phyloP scores from a whole-genome alignment of 805 yeast genomes.

The Cyberlindnera xylosilytica region DNA sequence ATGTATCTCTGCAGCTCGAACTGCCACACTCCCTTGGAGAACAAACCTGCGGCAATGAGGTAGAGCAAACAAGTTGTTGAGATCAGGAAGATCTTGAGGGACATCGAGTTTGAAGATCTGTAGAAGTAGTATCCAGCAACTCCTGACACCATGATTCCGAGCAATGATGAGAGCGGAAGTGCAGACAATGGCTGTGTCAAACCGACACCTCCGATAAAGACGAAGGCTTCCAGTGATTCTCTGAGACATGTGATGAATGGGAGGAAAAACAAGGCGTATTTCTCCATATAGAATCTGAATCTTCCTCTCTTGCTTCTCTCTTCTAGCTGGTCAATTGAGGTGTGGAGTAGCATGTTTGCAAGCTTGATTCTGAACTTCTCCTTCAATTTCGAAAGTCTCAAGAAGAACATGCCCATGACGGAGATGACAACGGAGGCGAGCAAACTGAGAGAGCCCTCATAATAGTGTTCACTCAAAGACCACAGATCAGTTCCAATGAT shows the following conservation, averaged over 20 bases:
- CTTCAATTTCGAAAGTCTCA: slow-evolving; percentile 76
- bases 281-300: slow-evolving; percentile 42
- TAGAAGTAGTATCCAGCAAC: slow-evolving; percentile 66
- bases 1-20: slow-evolving; percentile 78
- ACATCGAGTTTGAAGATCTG: slow-evolving; percentile 73
- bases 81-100: slow-evolving; percentile 71
- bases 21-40: slow-evolving; percentile 89
- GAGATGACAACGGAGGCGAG: slow-evolving; percentile 78
- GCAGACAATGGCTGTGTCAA: slow-evolving; percentile 65
- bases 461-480: slow-evolving; percentile 82
- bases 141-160: slow-evolving; percentile 59
- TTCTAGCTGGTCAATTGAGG: slow-evolving; percentile 27
- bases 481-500: slow-evolving; percentile 79
- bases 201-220: slow-evolving; percentile 86
- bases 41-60: slow-evolving; percentile 80
- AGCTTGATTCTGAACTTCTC: slow-evolving; percentile 74
- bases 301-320: slow-evolving; percentile 21
- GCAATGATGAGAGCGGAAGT: slow-evolving; percentile 58
- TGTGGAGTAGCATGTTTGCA: slow-evolving; percentile 37
- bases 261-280: slow-evolving; percentile 68
- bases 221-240: slow-evolving; percentile 91
- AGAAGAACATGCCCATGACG: slow-evolving; percentile 79
- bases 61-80: slow-evolving; percentile 78
- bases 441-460: slow-evolving; percentile 84
- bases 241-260: slow-evolving; percentile 86